These are phyloP conservation scores for Botrytis paeoniae DNA, from an alignment of 2,329 filamentous ascomycete genomes.

Conservation along the genomic window DNA sequence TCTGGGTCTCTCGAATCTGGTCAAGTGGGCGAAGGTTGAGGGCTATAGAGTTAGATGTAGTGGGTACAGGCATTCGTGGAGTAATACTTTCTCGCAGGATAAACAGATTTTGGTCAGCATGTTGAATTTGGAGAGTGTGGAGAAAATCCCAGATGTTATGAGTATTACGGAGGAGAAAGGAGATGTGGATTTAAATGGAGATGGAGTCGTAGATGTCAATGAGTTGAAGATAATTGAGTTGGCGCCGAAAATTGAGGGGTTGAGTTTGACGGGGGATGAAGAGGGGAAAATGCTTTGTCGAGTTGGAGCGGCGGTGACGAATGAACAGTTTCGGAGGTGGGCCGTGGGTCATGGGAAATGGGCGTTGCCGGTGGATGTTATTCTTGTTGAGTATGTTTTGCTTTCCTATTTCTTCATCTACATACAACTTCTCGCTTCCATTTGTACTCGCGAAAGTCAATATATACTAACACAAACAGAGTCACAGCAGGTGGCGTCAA, in stretches of 20 bases:
- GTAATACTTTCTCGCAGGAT: conserved; percentile 42
- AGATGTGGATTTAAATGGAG: neutral
- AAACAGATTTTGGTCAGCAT: conserved; percentile 45
- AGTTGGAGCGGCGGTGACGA: conserved; percentile 45
- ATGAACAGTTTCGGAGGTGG: conserved; percentile 47
- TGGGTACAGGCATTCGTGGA: conserved; percentile 47
- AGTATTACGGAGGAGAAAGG: conserved; percentile 27
- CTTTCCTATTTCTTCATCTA: neutral
- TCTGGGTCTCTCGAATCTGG: conserved; percentile 42
- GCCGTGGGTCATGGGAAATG: conserved; percentile 42
- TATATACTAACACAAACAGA: conserved; percentile 22
- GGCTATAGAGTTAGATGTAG: conserved; percentile 42
- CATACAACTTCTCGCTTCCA: neutral
- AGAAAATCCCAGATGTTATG: conserved; percentile 41
- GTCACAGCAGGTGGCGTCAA: conserved; percentile 48
- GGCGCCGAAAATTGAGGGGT: conserved; percentile 4
- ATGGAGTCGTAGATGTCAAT: neutral
- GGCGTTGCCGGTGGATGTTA: conserved; percentile 46
- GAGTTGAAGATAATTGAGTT: conserved; percentile 21
- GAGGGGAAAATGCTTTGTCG: conserved; percentile 39
- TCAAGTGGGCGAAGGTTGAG: conserved; percentile 40
- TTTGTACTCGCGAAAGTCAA: neutral
- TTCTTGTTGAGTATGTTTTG: conserved; percentile 43
- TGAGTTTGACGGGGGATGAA: conserved; percentile 22
- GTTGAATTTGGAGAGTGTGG: conserved; percentile 41